Evolutionary conservation across 2,329 filamentous ascomycete genomes (phyloP).

Genomic region (Blumeria hordei): DNA sequence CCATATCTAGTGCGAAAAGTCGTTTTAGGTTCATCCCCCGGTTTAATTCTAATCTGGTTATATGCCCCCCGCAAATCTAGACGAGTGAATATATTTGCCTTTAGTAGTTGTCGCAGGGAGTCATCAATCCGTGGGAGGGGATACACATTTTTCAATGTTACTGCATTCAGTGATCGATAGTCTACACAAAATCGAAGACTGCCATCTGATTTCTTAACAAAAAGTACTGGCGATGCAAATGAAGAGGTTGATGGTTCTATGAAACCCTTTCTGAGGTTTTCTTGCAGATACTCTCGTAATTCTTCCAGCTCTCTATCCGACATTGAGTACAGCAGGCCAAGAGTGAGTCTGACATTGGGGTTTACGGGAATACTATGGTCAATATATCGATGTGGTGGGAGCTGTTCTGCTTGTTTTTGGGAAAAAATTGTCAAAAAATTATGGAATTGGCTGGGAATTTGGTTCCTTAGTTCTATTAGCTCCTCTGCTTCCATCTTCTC

Average conservation of each 20-base stretch:
- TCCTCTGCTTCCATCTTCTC: not conserved
- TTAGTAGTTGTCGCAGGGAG: not conserved
- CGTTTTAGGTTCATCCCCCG: not conserved
- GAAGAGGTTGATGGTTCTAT: not conserved
- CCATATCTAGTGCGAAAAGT: not conserved
- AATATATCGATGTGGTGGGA: not conserved
- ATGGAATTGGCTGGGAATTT: not conserved
- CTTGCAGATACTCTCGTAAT: not conserved
- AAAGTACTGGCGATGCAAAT: not conserved
- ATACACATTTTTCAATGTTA: not conserved
- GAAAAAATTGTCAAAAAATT: not conserved
- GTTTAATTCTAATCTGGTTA: not conserved
- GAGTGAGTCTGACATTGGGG: not conserved
- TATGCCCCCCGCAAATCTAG: not conserved
- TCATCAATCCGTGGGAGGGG: not conserved
- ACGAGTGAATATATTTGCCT: not conserved
- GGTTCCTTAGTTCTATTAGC: not conserved
- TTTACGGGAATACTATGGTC: not conserved
- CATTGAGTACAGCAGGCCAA: not conserved
- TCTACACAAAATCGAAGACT: not conserved
- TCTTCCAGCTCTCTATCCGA: not conserved
- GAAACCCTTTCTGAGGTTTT: conserved; percentile 2
- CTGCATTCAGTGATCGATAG: not conserved
- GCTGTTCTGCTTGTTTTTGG: not conserved
- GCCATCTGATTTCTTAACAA: not conserved